A percentile compares a stretch with the other conserved stretches of the same genome.
These are phyloP conservation scores for Lentinula aciculospora DNA, from an alignment of 768 basidiomycete species.

Conservation along the genomic window DNA sequence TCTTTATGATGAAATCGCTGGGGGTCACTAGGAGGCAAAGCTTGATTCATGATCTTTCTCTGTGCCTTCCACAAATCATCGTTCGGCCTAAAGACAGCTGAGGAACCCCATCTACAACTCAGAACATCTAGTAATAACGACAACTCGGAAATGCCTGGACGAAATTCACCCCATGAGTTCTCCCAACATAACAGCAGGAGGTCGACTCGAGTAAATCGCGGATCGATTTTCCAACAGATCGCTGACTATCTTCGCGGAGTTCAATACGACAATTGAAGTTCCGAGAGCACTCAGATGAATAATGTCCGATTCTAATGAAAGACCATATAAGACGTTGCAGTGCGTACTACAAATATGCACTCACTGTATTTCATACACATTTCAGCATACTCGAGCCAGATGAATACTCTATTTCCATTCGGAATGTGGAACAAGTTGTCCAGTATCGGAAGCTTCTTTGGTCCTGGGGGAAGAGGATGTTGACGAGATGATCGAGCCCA, in stretches of 20 bases:
- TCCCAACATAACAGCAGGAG: conserved; percentile 9
- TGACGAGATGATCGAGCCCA: conserved; percentile 2
- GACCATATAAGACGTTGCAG: background rate
- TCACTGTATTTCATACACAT: conserved; percentile 16
- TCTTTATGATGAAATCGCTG: background rate
- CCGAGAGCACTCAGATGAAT: conserved; percentile 20
- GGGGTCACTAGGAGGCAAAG: background rate
- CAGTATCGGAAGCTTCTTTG: conserved; percentile 10
- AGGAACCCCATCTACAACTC: conserved; percentile 7
- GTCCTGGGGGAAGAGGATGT: conserved; percentile 11
- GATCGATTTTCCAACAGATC: conserved; percentile 29
- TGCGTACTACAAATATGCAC: background rate
- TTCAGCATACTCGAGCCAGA: conserved; percentile 14
- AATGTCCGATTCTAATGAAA: conserved; percentile 16
- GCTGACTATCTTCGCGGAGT: conserved; percentile 23
- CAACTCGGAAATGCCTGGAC: no score
- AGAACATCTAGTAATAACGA: background rate
- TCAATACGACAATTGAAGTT: conserved; percentile 25
- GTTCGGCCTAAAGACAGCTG: background rate
- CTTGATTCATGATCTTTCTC: background rate
- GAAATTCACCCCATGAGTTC: conserved; percentile 8
- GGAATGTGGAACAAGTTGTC: conserved; percentile 17
- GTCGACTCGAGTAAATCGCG: conserved; percentile 25
- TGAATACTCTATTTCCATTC: background rate
- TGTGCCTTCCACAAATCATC: conserved; percentile 5